These are phyloP conservation scores for Fusarium denticulatum DNA, from an alignment of 2,329 filamentous ascomycete species.

Conservation along the genomic window DNA sequence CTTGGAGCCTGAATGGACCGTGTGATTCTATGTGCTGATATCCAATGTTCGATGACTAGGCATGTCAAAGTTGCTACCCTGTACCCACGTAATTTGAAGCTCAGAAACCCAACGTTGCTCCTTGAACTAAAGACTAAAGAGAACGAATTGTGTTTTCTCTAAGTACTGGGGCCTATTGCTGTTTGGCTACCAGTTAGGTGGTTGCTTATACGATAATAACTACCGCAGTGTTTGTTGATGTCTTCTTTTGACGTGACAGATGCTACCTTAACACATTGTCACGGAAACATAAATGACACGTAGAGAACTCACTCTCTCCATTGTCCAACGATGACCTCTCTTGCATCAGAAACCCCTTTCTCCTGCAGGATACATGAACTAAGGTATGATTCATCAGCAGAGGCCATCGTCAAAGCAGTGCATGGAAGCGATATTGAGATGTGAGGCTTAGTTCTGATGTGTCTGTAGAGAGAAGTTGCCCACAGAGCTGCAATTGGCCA, in stretches of 20 bases:
- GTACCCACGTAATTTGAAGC: neutral
- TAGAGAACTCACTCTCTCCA: neutral
- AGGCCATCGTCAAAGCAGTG: neutral
- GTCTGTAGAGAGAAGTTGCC: conserved; percentile 22
- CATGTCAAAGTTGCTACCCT: neutral
- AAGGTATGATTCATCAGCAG: neutral
- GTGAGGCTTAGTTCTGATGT: conserved; percentile 32
- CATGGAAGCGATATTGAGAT: conserved; percentile 32
- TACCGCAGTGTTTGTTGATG: neutral
- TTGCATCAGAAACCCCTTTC: conserved; percentile 2
- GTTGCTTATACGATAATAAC: neutral
- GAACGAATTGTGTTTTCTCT: neutral
- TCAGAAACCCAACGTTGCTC: neutral
- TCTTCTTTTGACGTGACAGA: neutral
- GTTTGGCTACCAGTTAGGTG: neutral
- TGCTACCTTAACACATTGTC: neutral
- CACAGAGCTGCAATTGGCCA: conserved; percentile 19
- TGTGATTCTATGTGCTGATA: neutral
- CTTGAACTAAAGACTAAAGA: neutral
- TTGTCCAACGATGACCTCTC: neutral
- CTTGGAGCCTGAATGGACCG: neutral
- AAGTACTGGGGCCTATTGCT: too few relatives aligned
- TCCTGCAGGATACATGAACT: conserved; percentile 10
- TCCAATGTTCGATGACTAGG: neutral
- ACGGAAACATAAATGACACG: neutral